Evolutionary conservation across 352 stramenopile species (phyloP).

Genomic region (Pythium volutum): DNA sequence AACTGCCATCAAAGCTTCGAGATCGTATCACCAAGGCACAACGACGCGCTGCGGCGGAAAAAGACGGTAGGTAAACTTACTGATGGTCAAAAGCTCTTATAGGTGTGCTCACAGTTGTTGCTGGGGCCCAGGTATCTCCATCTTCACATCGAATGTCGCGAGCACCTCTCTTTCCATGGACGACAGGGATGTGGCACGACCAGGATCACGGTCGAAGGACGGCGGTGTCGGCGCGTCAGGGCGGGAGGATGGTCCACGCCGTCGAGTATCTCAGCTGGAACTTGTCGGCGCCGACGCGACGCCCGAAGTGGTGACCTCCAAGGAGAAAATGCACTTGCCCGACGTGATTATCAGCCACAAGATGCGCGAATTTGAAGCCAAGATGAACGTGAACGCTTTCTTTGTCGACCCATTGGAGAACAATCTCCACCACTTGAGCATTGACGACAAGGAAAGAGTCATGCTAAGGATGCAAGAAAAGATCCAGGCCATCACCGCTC

Average conservation of each 20-base stretch:
- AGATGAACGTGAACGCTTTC: constrained; percentile 45
- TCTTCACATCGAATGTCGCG: constrained; percentile 34
- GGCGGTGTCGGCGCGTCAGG: too few relatives aligned
- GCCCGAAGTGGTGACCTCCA: not conserved
- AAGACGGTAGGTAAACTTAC: constrained; percentile 40
- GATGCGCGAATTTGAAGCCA: constrained; percentile 76
- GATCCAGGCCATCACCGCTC: constrained; percentile 52
- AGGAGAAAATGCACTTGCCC: constrained; percentile 55
- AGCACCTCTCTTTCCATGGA: not conserved
- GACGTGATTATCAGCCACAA: constrained; percentile 76
- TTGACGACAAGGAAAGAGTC: constrained; percentile 74
- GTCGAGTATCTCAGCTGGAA: not conserved
- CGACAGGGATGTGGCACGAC: constrained; percentile 17
- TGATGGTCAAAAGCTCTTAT: too few relatives aligned
- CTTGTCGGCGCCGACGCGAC: not conserved
- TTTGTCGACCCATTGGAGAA: constrained; percentile 58
- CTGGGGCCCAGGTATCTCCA: constrained; percentile 37
- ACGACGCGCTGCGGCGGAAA: constrained; percentile 57
- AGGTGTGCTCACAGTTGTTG: not conserved
- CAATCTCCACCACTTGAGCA: constrained; percentile 44
- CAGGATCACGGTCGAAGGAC: not conserved
- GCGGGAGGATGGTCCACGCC: not conserved
- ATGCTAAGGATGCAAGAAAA: constrained; percentile 70
- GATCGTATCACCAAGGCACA: constrained; percentile 61
- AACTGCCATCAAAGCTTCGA: constrained; percentile 55